A percentile compares a stretch with the other conserved stretches of the same genome.
Evolutionary conservation across 2,329 filamentous ascomycete genomes (phyloP).

Genomic region (Calcarisporium arbuscula): DNA sequence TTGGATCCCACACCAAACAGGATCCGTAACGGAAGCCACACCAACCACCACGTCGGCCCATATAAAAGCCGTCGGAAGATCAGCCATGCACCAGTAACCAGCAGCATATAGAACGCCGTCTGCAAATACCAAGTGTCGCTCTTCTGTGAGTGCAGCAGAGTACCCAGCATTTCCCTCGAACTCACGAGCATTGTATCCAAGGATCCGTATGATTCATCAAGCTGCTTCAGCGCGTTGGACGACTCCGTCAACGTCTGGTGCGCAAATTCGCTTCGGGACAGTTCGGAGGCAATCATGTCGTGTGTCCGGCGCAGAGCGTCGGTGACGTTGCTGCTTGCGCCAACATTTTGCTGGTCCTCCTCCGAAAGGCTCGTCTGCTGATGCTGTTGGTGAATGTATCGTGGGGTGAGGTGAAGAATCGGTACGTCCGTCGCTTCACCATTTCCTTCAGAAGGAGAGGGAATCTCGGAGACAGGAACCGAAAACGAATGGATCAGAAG

Average conservation of each 20-base stretch:
- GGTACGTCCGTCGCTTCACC: slow-evolving; percentile 15
- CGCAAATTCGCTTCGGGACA: slow-evolving; percentile 81
- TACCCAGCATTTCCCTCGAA: slow-evolving; percentile 68
- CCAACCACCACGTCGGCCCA: slow-evolving; percentile 82
- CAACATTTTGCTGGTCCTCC: slow-evolving; percentile 66
- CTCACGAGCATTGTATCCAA: slow-evolving; percentile 72
- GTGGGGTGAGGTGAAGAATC: slow-evolving; percentile 13
- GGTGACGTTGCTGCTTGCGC: slow-evolving; percentile 78
- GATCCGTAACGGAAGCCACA: slow-evolving; percentile 74
- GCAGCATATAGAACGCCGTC: slow-evolving; percentile 77
- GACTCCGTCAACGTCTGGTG: slow-evolving; percentile 82
- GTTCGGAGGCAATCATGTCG: slow-evolving; percentile 75
- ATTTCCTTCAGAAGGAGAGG: slow-evolving; percentile 16
- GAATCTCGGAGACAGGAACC: slow-evolving; percentile 30
- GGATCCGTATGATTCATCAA: slow-evolving; percentile 74
- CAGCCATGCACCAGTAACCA: slow-evolving; percentile 75
- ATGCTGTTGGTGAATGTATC: slow-evolving; percentile 23
- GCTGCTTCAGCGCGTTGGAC: slow-evolving; percentile 70
- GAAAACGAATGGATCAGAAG: slow-evolving; percentile 63
- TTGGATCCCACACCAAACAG: slow-evolving; percentile 53
- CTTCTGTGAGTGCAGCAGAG: slow-evolving; percentile 81
- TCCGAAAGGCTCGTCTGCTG: slow-evolving; percentile 40
- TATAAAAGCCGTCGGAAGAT: slow-evolving; percentile 79
- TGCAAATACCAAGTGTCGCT: slow-evolving; percentile 97
- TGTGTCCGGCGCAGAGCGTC: slow-evolving; percentile 78